Conservation (phyloP, 495 filamentous ascomycete species). For the Penicillium paxilli region DNA sequence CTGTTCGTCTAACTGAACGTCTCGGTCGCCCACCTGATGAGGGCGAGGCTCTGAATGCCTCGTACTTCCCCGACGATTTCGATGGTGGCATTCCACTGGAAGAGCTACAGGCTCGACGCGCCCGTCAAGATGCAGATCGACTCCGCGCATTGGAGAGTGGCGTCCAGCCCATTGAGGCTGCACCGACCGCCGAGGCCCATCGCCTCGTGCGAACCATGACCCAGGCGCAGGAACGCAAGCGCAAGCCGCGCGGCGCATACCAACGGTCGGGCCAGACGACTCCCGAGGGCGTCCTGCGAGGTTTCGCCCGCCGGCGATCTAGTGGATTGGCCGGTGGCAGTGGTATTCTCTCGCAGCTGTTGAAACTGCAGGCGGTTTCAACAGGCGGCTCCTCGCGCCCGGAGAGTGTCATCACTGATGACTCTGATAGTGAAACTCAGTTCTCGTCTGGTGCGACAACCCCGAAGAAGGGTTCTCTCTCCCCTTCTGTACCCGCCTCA, state of each 20-base stretch:
- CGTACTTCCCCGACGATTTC: slow-evolving; percentile 36
- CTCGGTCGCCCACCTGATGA: slow-evolving; percentile 43
- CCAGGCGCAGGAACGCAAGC: slow-evolving; percentile 30
- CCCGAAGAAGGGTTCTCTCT: slow-evolving; percentile 30
- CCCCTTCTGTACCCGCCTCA: slow-evolving; percentile 16
- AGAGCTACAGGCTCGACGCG: slow-evolving; percentile 21
- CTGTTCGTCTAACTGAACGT: slow-evolving; percentile 30
- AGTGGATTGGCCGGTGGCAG: slow-evolving; percentile 26
- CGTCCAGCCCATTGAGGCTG: slow-evolving; percentile 19
- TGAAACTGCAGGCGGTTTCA: slow-evolving; percentile 38
- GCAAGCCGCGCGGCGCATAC: slow-evolving; percentile 36
- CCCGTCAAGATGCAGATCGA: slow-evolving; percentile 21
- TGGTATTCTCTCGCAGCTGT: slow-evolving; percentile 42
- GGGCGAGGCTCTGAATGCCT: slow-evolving; percentile 35
- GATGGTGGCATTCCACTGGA: slow-evolving; percentile 26
- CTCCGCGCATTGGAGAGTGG: slow-evolving; percentile 17
- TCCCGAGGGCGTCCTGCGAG: slow-evolving; percentile 33
- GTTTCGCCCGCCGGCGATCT: slow-evolving; percentile 30
- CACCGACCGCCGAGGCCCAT: slow-evolving; percentile 42
- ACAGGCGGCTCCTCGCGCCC: slow-evolving; percentile 22
- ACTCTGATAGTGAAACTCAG: slow-evolving; percentile 40
- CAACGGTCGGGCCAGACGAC: slow-evolving; percentile 40
- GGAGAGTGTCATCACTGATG: slow-evolving; percentile 41
- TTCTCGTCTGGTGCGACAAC: slow-evolving; percentile 38
- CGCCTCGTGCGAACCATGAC: slow-evolving; percentile 45